Evolutionary conservation across 2,329 filamentous ascomycete genomes (phyloP), one percentile per base, ranked within the genome.

Genomic region (Sporothrix brunneoviolacea): DNA sequence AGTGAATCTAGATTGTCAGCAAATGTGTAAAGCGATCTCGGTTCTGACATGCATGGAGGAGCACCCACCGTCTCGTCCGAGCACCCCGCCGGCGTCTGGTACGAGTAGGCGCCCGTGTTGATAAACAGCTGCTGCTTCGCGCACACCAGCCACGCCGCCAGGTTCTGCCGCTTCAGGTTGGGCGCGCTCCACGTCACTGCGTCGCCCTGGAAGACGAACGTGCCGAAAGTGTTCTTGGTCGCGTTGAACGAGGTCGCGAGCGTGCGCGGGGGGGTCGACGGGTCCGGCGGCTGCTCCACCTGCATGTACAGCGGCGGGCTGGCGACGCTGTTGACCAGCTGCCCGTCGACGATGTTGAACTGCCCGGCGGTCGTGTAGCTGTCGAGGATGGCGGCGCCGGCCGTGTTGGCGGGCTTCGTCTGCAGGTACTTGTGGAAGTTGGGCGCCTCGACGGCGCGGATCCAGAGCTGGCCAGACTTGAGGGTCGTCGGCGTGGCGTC

Each of bases 101-200:
- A 82, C 22, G 65, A 65, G 59, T 82, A 82, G 13, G 75, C 75
- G 0, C 80, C 79, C 49, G 80, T 69, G 58, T 82, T 82, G 58
- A 82, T 71, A 58, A 75, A 81, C 54, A 82, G 56, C 40, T 59
- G 61, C 63, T 77, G 72, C 6, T 68, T 66, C 40, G 65, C 66
- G 55, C 77, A 83, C 47, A 82, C 78, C 55, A 80, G 71, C 77
- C 78, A 83, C 1, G 79, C 79, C 18, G 72, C 74, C 39, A 70
- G 59, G 59, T 82, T 83, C 45, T 76, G 77, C 32, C 79, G 62
- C 43, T 65, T 64, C 30, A 82, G 63, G 21, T 68, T 70, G 1
- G 69, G 60, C 13, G 67, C 69, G 48, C 63, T 69, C 79, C 79
- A 82, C 10, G 73, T 75, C 30, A 82, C 60, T 3, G 76, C 71